Conservation (phyloP, 371 early-diverging fungal species). For the Circinella umbellata region DNA sequence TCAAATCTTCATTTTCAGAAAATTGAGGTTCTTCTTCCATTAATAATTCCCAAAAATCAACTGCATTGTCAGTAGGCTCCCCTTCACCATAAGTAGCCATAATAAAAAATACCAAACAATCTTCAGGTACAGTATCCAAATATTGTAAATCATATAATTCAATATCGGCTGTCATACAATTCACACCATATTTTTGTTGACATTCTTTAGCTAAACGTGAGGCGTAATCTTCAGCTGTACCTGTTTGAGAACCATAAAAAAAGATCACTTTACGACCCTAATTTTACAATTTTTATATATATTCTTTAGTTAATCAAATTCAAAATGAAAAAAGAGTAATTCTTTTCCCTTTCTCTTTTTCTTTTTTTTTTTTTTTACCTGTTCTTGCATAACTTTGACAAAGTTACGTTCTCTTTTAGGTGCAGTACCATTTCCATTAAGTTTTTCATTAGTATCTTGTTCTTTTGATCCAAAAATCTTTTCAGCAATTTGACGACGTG, state of each 20-base stretch:
- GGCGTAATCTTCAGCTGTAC: conserved; percentile 96
- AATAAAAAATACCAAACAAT: conserved; percentile 77
- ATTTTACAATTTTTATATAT: background rate
- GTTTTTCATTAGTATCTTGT: conserved; percentile 21
- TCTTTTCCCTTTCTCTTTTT: background rate
- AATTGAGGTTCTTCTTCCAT: conserved; percentile 74
- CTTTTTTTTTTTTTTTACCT: conserved; percentile 36
- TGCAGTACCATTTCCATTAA: conserved; percentile 14
- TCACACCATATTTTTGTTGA: conserved; percentile 74
- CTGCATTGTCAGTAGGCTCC: conserved; percentile 93
- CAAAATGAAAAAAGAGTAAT: background rate
- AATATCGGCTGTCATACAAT: conserved; percentile 79
- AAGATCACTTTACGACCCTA: conserved; percentile 74
- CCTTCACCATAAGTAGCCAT: conserved; percentile 93
- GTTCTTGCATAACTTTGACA: conserved; percentile 68
- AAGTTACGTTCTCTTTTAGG: conserved; percentile 59
- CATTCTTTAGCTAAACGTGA: conserved; percentile 85
- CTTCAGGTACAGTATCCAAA: conserved; percentile 68
- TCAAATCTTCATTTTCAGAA: conserved; percentile 64
- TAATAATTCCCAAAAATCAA: conserved; percentile 83
- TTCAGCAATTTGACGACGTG: conserved; percentile 37
- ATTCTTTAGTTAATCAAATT: no score
- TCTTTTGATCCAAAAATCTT: conserved; percentile 24
- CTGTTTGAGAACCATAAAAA: conserved; percentile 96
- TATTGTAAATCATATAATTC: conserved; percentile 88